These are phyloP conservation scores for Cadophora gregata DNA, from an alignment of 2,329 filamentous ascomycete species.

Conservation along the genomic window DNA sequence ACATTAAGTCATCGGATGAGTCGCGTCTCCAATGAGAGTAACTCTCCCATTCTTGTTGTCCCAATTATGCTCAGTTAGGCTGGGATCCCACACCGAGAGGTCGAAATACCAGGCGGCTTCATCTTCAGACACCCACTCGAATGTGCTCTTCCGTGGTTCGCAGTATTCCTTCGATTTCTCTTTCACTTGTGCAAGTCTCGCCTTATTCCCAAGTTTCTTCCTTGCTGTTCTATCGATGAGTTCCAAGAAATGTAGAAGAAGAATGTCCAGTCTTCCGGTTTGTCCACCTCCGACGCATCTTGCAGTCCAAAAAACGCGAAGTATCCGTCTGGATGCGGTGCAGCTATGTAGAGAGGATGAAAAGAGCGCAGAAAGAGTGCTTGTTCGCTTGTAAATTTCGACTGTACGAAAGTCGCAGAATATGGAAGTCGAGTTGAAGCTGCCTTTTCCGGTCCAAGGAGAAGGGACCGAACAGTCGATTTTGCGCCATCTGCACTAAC, in stretches of 20 bases:
- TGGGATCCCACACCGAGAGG: slow-evolving; percentile 45
- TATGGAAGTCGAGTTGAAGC: slow-evolving; percentile 49
- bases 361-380: slow-evolving; percentile 51
- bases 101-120: slow-evolving; percentile 42
- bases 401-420: slow-evolving; percentile 52
- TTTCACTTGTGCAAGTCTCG: slow-evolving; percentile 50
- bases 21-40: slow-evolving; percentile 46
- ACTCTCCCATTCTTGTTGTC: slow-evolving; percentile 43
- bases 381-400: slow-evolving; percentile 49
- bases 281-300: slow-evolving; percentile 46
- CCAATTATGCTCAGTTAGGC: slow-evolving; percentile 42
- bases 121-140: slow-evolving; percentile 45
- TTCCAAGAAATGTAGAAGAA: slow-evolving; percentile 56
- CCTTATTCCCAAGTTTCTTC: slow-evolving; percentile 44
- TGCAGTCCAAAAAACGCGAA: slow-evolving; percentile 55
- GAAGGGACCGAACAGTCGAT: slow-evolving; percentile 40
- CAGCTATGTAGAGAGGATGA: slow-evolving; percentile 52
- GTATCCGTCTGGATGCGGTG: slow-evolving; percentile 51
- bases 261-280: slow-evolving; percentile 51
- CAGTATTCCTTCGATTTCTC: slow-evolving; percentile 47
- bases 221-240: slow-evolving; percentile 49
- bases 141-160: slow-evolving; percentile 52
- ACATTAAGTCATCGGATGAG: slow-evolving; percentile 48
- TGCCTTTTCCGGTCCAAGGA: slow-evolving; percentile 43
- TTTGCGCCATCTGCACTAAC: slow-evolving; percentile 46